A percentile compares a stretch with the other conserved stretches of the same genome.
These are phyloP conservation scores for Mortierella sp. DNA, from an alignment of 371 early-diverging fungal genomes.

Conservation along the genomic window DNA sequence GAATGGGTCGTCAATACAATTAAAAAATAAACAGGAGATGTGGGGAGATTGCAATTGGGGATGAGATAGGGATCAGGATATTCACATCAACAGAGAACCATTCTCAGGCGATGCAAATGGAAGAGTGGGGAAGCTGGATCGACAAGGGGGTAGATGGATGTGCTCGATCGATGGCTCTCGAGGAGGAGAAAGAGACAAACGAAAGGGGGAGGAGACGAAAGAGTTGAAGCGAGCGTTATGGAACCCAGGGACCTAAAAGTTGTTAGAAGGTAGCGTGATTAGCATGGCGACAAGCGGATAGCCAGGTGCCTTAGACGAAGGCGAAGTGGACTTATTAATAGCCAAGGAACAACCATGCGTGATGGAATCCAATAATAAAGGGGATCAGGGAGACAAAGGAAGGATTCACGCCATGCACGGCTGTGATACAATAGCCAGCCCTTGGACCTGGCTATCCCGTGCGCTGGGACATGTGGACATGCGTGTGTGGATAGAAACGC, in stretches of 20 bases:
- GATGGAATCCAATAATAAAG: background rate
- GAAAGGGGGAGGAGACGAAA: background rate
- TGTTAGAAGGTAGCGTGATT: background rate
- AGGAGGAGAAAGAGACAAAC: background rate
- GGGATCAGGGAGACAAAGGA: conserved; percentile 6
- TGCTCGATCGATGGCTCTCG: background rate
- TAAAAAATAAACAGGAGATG: too few relatives aligned
- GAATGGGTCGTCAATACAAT: too few relatives aligned
- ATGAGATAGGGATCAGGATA: too few relatives aligned
- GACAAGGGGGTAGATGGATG: too few relatives aligned
- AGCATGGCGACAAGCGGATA: background rate
- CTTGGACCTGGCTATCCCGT: too few relatives aligned
- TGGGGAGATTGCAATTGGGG: too few relatives aligned
- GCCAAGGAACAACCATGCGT: background rate
- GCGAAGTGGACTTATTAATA: conserved; percentile 11
- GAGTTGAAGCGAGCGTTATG: background rate
- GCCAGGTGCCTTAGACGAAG: background rate
- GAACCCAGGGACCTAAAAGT: background rate
- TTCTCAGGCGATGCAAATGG: too few relatives aligned
- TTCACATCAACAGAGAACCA: too few relatives aligned
- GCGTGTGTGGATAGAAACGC: too few relatives aligned
- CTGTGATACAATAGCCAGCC: too few relatives aligned
- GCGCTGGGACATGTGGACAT: too few relatives aligned
- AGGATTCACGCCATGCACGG: background rate
- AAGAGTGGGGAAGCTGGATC: too few relatives aligned